A percentile compares a stretch with the other conserved stretches of the same genome.
Conservation (phyloP, 1,284 basidiomycete species). For the Puccinia polysora region DNA sequence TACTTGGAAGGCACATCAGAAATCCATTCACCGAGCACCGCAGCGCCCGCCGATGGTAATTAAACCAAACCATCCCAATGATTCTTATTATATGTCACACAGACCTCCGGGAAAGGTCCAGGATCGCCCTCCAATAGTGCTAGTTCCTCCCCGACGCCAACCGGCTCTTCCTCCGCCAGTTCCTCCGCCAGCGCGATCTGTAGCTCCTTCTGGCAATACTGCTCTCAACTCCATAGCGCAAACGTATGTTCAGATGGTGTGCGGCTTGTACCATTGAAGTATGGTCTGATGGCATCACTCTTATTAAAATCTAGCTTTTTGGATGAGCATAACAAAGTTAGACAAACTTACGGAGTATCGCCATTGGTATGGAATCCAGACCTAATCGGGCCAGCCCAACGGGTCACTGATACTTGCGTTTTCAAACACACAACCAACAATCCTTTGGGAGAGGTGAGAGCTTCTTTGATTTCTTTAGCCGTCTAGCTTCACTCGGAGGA, state of each 20-base stretch:
- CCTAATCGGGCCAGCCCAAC: slow-evolving; percentile 6
- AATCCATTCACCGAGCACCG: no score
- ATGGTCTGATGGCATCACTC: not conserved
- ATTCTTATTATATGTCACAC: no score
- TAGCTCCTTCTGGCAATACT: no score
- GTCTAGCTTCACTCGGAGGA: not conserved
- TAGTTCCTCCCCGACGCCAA: no score
- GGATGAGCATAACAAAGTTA: slow-evolving; percentile 33
- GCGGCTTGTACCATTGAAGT: not conserved
- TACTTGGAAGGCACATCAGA: no score
- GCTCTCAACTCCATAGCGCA: not conserved
- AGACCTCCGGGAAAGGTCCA: no score
- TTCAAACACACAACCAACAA: slow-evolving; percentile 34
- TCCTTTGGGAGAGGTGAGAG: slow-evolving; percentile 32
- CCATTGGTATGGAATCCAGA: slow-evolving; percentile 30
- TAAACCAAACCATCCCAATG: no score
- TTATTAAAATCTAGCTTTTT: not conserved
- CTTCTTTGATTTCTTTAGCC: not conserved
- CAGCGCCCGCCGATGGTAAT: no score
- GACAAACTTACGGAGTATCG: slow-evolving; percentile 11
- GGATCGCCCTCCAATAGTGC: no score
- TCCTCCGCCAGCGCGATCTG: no score
- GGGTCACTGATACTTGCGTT: slow-evolving; percentile 15
- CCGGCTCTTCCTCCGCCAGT: no score
- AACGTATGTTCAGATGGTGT: not conserved